These are phyloP conservation scores for Vishniacozyma victoriae DNA, from an alignment of 768 basidiomycete genomes.

Conservation along the genomic window DNA sequence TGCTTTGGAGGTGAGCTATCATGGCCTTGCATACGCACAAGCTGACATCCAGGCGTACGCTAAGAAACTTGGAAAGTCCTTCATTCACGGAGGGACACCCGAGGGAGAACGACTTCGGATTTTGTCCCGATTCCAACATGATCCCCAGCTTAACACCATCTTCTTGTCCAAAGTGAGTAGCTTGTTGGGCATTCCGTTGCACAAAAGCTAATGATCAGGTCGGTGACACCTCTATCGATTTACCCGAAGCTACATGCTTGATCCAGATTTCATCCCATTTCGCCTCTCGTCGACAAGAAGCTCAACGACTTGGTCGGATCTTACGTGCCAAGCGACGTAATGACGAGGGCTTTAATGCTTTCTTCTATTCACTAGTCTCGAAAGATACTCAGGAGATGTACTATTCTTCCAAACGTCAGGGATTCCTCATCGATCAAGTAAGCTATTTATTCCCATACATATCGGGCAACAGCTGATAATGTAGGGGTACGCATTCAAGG, in stretches of 20 bases:
- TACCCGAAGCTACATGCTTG: conserved; percentile 93
- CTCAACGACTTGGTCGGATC: conserved; percentile 91
- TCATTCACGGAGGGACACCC: conserved; percentile 92
- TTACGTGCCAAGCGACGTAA: conserved; percentile 94
- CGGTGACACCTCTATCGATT: conserved; percentile 16
- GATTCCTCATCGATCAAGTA: conserved; percentile 91
- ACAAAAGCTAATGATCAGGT: conserved; percentile 1
- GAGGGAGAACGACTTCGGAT: conserved; percentile 95
- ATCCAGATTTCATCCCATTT: conserved; percentile 99
- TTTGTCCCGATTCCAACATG: conserved; percentile 89
- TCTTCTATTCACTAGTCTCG: conserved; percentile 98
- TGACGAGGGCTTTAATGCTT: conserved; percentile 99
- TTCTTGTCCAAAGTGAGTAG: conserved; percentile 83
- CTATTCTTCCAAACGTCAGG: conserved; percentile 97
- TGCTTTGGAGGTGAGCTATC: conserved; percentile 71
- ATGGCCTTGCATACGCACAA: background rate
- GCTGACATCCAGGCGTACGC: conserved; percentile 60
- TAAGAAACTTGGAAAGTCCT: conserved; percentile 83
- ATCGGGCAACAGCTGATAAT: conserved; percentile 1
- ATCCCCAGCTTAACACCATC: conserved; percentile 92
- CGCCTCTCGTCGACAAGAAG: conserved; percentile 95
- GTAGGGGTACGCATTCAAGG: conserved; percentile 92
- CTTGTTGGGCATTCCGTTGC: background rate
- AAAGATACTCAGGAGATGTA: conserved; percentile 99
- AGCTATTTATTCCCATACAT: conserved; percentile 1